Conservation (phyloP, 768 basidiomycete genomes). For the Xanthoconium purpureum region DNA sequence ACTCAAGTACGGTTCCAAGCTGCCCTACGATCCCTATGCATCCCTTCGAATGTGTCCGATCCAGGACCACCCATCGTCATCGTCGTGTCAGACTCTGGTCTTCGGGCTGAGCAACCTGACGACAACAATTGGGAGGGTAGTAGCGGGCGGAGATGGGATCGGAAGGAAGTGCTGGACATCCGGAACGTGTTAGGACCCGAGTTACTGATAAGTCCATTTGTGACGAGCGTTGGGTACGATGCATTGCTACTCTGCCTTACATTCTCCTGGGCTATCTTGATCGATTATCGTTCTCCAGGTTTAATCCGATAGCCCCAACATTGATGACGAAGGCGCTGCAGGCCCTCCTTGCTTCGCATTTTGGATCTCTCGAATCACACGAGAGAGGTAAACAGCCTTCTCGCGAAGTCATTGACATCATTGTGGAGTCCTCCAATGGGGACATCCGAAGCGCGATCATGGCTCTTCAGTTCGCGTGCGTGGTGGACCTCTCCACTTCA, state of each 20-base stretch:
- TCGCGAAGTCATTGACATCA: conserved; percentile 66
- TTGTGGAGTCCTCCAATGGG: conserved; percentile 80
- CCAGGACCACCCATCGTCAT: conserved; percentile 66
- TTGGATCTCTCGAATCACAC: conserved; percentile 29
- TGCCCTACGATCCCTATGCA: conserved; percentile 55
- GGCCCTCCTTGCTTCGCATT: conserved; percentile 49
- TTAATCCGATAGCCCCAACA: conserved; percentile 90
- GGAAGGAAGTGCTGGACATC: conserved; percentile 58
- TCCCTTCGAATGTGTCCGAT: conserved; percentile 18
- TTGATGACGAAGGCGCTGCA: conserved; percentile 78
- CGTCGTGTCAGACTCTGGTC: conserved; percentile 78
- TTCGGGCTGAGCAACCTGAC: conserved; percentile 61
- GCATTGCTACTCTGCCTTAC: neutral
- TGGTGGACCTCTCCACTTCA: conserved; percentile 33
- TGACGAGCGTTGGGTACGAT: conserved; percentile 75
- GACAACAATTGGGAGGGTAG: conserved; percentile 48
- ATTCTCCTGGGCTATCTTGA: neutral
- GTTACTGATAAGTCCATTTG: conserved; percentile 67
- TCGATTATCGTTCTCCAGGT: conserved; percentile 44
- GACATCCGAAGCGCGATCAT: conserved; percentile 94
- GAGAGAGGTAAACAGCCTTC: conserved; percentile 40
- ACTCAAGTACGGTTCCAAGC: conserved; percentile 74
- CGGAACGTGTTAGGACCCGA: conserved; percentile 69
- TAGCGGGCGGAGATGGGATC: conserved; percentile 42
- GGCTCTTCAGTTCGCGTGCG: conserved; percentile 83